Base-by-base conservation (phyloP, 73 alveolate genomes). In the Strombidium stylifer region DNA sequence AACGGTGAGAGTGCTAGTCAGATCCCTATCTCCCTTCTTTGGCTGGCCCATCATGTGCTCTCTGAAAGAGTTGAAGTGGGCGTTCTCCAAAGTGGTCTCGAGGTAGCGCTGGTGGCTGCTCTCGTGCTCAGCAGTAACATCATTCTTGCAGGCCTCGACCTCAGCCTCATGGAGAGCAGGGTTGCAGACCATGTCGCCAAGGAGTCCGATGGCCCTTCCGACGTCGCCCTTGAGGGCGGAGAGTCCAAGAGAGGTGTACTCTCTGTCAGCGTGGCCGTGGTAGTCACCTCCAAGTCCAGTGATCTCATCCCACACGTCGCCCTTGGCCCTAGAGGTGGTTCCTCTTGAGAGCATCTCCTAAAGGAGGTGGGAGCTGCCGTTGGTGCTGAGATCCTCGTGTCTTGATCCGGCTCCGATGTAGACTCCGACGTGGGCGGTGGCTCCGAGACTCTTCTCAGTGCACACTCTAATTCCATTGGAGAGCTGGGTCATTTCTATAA, bases 1-100 rank as follows among this genome's bases (percentile, higher is more conserved):
- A 28, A 59, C 89, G 26, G 66, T 75, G 47, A 86, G 54, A 50
- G 64, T 50, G 21, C 62, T 70, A 50, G 81, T 21, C 57, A 45
- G 65, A 57, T 86, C 96, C 52, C 88, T 70, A 48, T 81, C 88
- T 57, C 96, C 96, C 66, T 62, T 57, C 30, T 65, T 69, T 40
- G 96, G 96, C 54, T 87, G 88, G 31, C 96, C 93, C 81, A 73
- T 64, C 86, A 73, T 82, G 82, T 87, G 96, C 28, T 87, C 96
- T 82, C 93, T 87, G 85, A 66, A 87, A 45, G 68, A 40, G 52
- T 74, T 87, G 87, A 32, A 76, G 76, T 83, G 87, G 32, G 76
- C 81, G 28, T 80, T 77, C 70, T 87, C 93, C 16, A 80, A 40
- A 39, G 76, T 32, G 54, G 84, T 73, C 47, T 79, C 82, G 48